These are phyloP conservation scores for Tetrapisispora iriomotensis DNA, from an alignment of 805 yeast species.

Conservation along the genomic window DNA sequence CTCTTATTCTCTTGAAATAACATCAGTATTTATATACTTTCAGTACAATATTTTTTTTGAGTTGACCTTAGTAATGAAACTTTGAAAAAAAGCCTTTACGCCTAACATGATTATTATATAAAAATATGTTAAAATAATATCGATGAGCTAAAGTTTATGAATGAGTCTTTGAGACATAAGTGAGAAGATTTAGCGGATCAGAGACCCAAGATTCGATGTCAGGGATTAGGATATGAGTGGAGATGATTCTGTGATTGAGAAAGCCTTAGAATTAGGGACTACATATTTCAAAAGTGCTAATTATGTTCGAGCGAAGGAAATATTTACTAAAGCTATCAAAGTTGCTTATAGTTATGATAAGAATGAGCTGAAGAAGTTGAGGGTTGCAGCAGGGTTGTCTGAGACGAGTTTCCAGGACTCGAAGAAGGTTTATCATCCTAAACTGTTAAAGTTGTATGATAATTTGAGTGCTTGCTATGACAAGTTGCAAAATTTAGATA, in stretches of 20 bases:
- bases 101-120: too few relatives aligned
- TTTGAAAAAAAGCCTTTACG: too few relatives aligned
- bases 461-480: conserved; percentile 23
- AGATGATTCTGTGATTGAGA: conserved; percentile 16
- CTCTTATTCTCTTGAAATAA: too few relatives aligned
- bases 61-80: too few relatives aligned
- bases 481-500: conserved; percentile 17
- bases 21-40: too few relatives aligned
- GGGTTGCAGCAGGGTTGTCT: neutral
- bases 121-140: too few relatives aligned
- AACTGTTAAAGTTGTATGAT: conserved; percentile 19
- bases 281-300: conserved; percentile 19
- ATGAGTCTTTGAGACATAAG: too few relatives aligned
- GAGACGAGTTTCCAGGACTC: neutral
- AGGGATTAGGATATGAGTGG: neutral
- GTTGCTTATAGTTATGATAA: conserved; percentile 19
- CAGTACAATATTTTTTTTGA: too few relatives aligned
- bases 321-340: conserved; percentile 22
- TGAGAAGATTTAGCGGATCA: too few relatives aligned
- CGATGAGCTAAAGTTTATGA: too few relatives aligned
- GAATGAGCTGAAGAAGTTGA: conserved; percentile 8
- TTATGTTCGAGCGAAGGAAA: conserved; percentile 17
- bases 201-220: neutral
- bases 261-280: conserved; percentile 23
- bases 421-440: conserved; percentile 17